Base-by-base conservation (phyloP, 2,329 filamentous ascomycete genomes). In the Stemphylium vesicarium region DNA sequence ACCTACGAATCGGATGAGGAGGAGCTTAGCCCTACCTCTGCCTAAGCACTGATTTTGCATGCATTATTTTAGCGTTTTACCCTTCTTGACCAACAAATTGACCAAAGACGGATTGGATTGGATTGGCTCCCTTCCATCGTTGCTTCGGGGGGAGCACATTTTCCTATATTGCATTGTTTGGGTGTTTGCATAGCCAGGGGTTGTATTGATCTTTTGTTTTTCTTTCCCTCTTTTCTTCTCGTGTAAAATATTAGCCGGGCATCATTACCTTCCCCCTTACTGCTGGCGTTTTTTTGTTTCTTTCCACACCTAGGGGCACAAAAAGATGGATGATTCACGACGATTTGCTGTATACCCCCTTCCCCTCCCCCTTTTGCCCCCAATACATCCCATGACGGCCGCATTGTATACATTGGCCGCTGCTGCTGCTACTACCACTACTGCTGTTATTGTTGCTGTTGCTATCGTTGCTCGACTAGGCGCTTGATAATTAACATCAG, bases 1-100 rank as follows among this genome's bases (percentile, higher is more conserved):
- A 59, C 52, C 4, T 69, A 69, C 50, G 65, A 67, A 11, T 69
- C 65, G 15, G 65, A 69, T 7, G 65, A 69, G 54, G 65, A 69
- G 36, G 62, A 59, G 9, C 41, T 66, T 2, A 64, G 62, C 33
- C 53, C 62, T 13, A 29, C 35, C 8, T 62, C 52, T 4, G 18
- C 15, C 15, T 55, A 37, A 60, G 22, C 22, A 15, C 35, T 16
- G 24, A 16, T 38, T 50, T 37, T 50, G 53, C 44, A 48, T 35
- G 33, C 33, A 36, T 44, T 45, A 6, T 36, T 26, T 16, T n/a
- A 26, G 8, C 42, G 26, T 10, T 45, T 35, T 26, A 15, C 13
- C 31, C 32, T 36, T 45, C 42, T 26, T 26, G 26, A n/a, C 31
- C 31, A 32, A 11, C 20, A 45, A 45, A 45, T 45, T 45, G 42